A percentile compares a stretch with the other conserved stretches of the same genome.
phyloP scores from a whole-genome alignment of 495 filamentous ascomycete genomes.

The Aspergillus funiculosus region DNA sequence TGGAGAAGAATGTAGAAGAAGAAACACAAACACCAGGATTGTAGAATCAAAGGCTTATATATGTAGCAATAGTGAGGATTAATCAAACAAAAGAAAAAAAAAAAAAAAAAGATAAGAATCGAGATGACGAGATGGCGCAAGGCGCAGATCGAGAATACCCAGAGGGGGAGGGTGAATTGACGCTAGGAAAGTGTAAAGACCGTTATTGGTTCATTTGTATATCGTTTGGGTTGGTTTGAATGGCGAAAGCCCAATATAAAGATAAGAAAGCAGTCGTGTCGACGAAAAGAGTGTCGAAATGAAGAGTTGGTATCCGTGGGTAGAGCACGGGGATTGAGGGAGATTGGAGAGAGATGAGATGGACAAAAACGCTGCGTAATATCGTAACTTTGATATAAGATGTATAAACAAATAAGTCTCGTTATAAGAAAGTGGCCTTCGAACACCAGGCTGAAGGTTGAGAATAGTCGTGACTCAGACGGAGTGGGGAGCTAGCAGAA shows the following conservation, averaged over 20 bases:
- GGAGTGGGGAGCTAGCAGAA: slow-evolving; percentile 22
- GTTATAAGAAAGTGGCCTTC: slow-evolving; percentile 31
- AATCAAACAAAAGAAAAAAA: slow-evolving; percentile 52
- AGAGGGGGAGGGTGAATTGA: slow-evolving; percentile 38
- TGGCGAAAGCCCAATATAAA: slow-evolving; percentile 36
- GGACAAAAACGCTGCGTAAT: slow-evolving; percentile 47
- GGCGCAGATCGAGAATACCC: slow-evolving; percentile 42
- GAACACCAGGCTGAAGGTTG: slow-evolving; percentile 42
- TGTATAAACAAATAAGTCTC: slow-evolving; percentile 28
- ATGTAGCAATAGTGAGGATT: slow-evolving; percentile 49
- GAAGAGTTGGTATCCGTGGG: slow-evolving; percentile 30
- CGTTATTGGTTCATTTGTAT: slow-evolving; percentile 65
- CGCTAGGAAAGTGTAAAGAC: slow-evolving; percentile 49
- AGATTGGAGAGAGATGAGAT: slow-evolving; percentile 28
- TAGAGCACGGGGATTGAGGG: slow-evolving; percentile 9
- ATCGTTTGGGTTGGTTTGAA: slow-evolving; percentile 42
- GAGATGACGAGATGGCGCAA: slow-evolving; percentile 36
- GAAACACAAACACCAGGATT: slow-evolving; percentile 48
- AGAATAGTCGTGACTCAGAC: slow-evolving; percentile 33
- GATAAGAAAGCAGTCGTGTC: slow-evolving; percentile 28
- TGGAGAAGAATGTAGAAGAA: slow-evolving; percentile 12
- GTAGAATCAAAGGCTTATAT: slow-evolving; percentile 65
- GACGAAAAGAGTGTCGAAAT: slow-evolving; percentile 30
- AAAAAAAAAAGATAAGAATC: slow-evolving; percentile 27
- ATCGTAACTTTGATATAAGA: slow-evolving; percentile 38